Conservation (phyloP, 1,284 basidiomycete species). For the Malassezia furfur region DNA sequence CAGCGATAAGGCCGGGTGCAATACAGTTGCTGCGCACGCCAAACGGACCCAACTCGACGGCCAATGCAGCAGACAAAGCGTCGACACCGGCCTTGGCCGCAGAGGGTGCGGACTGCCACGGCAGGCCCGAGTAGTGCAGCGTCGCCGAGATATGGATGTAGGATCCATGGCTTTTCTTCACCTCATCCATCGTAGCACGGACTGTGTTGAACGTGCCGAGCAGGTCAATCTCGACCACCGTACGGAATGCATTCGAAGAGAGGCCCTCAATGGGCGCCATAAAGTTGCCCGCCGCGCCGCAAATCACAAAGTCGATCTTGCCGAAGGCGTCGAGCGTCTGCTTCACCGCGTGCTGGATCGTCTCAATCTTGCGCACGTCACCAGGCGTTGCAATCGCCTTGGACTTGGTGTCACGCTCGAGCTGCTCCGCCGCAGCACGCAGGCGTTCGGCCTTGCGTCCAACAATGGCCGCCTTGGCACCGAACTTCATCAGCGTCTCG, state of each 20-base stretch:
- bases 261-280: conserved; percentile 43
- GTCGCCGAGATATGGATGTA: conserved; percentile 88
- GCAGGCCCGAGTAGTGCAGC: conserved; percentile 77
- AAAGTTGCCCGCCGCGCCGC: conserved; percentile 57
- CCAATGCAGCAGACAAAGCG: conserved; percentile 70
- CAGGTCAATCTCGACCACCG: conserved; percentile 88
- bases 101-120: conserved; percentile 82
- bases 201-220: conserved; percentile 87
- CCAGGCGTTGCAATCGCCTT: conserved; percentile 65
- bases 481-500: conserved; percentile 63
- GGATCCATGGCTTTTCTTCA: conserved; percentile 54
- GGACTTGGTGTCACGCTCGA: conserved; percentile 61
- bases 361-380: conserved; percentile 71
- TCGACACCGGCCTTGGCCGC: conserved; percentile 93
- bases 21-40: conserved; percentile 91
- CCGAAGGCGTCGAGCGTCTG: conserved; percentile 68
- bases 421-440: conserved; percentile 60
- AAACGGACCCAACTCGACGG: conserved; percentile 83
- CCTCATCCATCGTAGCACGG: conserved; percentile 37
- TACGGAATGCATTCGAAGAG: conserved; percentile 58
- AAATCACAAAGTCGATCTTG: conserved; percentile 86
- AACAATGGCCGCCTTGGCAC: conserved; percentile 69
- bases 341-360: conserved; percentile 66
- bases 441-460: conserved; percentile 79
- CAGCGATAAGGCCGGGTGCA: conserved; percentile 71